Evolutionary conservation across 1,284 basidiomycete genomes (phyloP).

Genomic region (Macrocystidia cucumis): DNA sequence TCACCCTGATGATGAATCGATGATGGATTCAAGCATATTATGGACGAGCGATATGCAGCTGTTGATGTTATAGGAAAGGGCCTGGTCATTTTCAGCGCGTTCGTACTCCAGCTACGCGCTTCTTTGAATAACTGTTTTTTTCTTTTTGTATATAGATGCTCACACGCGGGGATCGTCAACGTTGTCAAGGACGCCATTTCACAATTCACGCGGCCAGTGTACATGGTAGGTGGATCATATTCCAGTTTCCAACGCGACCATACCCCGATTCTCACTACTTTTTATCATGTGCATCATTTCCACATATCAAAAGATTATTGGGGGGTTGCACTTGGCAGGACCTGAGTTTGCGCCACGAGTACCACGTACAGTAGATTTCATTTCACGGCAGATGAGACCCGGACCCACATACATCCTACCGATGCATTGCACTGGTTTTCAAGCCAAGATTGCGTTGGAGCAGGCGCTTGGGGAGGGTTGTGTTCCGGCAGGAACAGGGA

Average conservation of each 20-base stretch:
- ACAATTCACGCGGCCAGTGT: constrained; percentile 58
- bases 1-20: neutral
- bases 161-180: constrained; percentile 81
- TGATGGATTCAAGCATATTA: constrained; percentile 45
- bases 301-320: constrained; percentile 47
- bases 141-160: constrained; percentile 41
- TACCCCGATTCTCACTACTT: neutral
- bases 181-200: constrained; percentile 62
- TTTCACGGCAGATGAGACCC: constrained; percentile 51
- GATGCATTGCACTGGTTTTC: constrained; percentile 80
- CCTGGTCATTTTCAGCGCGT: constrained; percentile 77
- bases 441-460: constrained; percentile 61
- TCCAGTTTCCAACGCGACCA: constrained; percentile 1
- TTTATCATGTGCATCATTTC: neutral
- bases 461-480: constrained; percentile 63
- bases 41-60: constrained; percentile 75
- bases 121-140: constrained; percentile 1
- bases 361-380: constrained; percentile 62
- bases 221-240: constrained; percentile 45
- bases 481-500: constrained; percentile 70
- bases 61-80: constrained; percentile 76
- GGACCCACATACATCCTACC: constrained; percentile 67
- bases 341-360: constrained; percentile 57
- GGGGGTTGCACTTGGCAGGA: constrained; percentile 73
- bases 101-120: constrained; percentile 20